A percentile compares a stretch with the other conserved stretches of the same genome.
Evolutionary conservation across 352 stramenopile genomes (phyloP).

Genomic region (Phytophthora multivora): DNA sequence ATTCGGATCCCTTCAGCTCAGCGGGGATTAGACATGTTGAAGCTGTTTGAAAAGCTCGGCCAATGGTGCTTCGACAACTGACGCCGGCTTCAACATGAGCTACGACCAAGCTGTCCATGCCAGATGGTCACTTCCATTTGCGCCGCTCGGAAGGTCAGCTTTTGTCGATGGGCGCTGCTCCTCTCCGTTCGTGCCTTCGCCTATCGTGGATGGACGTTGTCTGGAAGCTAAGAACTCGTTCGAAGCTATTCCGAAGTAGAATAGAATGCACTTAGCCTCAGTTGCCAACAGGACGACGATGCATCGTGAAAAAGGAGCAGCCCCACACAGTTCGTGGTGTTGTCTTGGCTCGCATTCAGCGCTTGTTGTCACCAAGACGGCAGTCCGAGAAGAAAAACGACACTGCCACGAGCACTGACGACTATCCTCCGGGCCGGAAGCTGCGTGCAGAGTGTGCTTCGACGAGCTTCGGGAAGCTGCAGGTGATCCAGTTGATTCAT

Average conservation of each 20-base stretch:
- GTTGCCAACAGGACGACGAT: not conserved
- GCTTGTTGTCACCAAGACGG: conserved; percentile 5
- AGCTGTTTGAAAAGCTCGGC: conserved; percentile 1
- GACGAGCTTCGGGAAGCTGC: conserved; percentile 4
- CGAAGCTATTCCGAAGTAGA: conserved; percentile 5
- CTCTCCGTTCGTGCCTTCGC: conserved; percentile 24
- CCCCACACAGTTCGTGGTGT: conserved; percentile 6
- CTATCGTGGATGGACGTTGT: conserved; percentile 22
- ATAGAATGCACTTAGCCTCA: not conserved
- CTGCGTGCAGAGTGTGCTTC: conserved; percentile 2
- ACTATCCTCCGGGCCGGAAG: conserved; percentile 5
- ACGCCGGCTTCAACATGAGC: conserved; percentile 10
- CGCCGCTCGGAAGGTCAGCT: conserved; percentile 4
- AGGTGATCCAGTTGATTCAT: not conserved
- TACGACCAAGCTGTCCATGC: not conserved
- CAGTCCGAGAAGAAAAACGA: conserved; percentile 17
- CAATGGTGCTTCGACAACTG: not conserved
- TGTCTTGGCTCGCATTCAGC: conserved; percentile 17
- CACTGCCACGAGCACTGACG: not conserved
- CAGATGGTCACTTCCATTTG: conserved; percentile 17
- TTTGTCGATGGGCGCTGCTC: conserved; percentile 18
- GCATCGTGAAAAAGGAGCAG: conserved; percentile 1
- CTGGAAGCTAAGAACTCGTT: conserved; percentile 6
- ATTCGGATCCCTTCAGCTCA: too few species aligned
- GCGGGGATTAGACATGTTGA: conserved; percentile 9